phyloP scores from a whole-genome alignment of 352 stramenopile genomes.

The Pelagophyceae sp. region DNA sequence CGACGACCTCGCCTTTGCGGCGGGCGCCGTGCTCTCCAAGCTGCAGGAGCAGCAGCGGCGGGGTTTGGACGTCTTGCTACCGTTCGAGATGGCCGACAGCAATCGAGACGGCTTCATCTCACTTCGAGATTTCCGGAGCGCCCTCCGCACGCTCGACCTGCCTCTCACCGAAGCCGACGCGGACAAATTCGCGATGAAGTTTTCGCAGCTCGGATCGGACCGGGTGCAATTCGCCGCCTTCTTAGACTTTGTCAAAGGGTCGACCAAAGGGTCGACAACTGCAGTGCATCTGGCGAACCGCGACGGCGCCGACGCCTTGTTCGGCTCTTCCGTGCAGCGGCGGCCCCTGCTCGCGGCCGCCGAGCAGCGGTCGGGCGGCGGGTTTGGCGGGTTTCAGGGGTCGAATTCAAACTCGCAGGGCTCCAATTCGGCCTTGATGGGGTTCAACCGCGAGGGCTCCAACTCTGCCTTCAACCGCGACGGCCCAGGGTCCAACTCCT shows the following conservation, averaged over 20 bases:
- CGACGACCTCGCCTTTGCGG: not conserved
- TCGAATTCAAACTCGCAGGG: too few relatives aligned
- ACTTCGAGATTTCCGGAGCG: not conserved
- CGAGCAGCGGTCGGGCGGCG: too few relatives aligned
- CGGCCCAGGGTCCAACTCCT: too few relatives aligned
- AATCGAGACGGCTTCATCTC: not conserved
- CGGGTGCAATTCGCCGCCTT: not conserved
- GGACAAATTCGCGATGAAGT: not conserved
- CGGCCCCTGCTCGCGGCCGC: too few relatives aligned
- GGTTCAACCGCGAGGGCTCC: too few relatives aligned
- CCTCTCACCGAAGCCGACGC: not conserved
- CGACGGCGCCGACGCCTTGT: not conserved
- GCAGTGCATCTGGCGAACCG: not conserved
- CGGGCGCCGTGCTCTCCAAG: not conserved
- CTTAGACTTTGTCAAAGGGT: not conserved
- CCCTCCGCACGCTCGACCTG: not conserved
- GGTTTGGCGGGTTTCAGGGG: too few relatives aligned
- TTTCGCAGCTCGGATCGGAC: not conserved
- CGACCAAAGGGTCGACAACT: not conserved
- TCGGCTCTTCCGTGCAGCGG: too few relatives aligned
- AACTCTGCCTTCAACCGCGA: too few relatives aligned
- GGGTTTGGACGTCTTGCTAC: slow-evolving; percentile 3
- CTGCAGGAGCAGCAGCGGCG: not conserved
- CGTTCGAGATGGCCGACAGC: slow-evolving; percentile 4
- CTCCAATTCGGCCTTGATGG: too few relatives aligned